Base-by-base conservation (phyloP, 2,329 filamentous ascomycete genomes). In the Fusarium annulatum region DNA sequence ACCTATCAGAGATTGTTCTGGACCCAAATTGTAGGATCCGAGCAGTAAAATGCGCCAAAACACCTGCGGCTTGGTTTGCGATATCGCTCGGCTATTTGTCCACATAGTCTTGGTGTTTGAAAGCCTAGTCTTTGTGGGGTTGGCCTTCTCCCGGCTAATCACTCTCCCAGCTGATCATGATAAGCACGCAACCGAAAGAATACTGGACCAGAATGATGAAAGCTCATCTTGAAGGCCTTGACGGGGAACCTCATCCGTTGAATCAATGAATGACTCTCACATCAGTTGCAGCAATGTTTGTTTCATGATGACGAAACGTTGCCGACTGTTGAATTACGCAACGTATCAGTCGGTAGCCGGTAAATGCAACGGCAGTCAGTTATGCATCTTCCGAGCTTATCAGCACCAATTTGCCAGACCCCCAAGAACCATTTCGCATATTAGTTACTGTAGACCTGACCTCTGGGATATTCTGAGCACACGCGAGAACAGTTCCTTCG, bases 121-220 rank as follows among this genome's bases (percentile, higher is more conserved):
- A 52, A 63, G 53, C 74, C 67, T 74, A 55, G 66, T 46, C 67
- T 51, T 53, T 76, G 72, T 76, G 74, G 74, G 74, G 74, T 75
- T 69, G 48, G 30, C 51, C 30, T 56, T 66, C 23, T 41, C 33
- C 62, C 74, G 58, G 72, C 66, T 72, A 73, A 67, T 66, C 67
- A 66, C 68, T 67, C 42, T 57, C 36, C 61, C 57, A 73, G 70
- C 67, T 73, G 67, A 71, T 72, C 65, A 71, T 72, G 75, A 76
- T 77, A 75, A 72, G 68, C 71, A 73, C 63, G 52, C 64, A 69
- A 49, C 67, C 46, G 52, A 69, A 36, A 23, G n/a, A 64, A 65
- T 49, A n/a, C 33, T 69, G 42, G 48, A 38, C 21, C 48, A 62
- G 26, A 58, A n/a, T 69, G 39, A 53, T 46, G 36, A 41, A 65